Percentiles rank a stretch among this genome's conserved stretches.
Evolutionary conservation across 164 flowering plant genomes (phyloP).

Genomic region (Annona cherimola): DNA sequence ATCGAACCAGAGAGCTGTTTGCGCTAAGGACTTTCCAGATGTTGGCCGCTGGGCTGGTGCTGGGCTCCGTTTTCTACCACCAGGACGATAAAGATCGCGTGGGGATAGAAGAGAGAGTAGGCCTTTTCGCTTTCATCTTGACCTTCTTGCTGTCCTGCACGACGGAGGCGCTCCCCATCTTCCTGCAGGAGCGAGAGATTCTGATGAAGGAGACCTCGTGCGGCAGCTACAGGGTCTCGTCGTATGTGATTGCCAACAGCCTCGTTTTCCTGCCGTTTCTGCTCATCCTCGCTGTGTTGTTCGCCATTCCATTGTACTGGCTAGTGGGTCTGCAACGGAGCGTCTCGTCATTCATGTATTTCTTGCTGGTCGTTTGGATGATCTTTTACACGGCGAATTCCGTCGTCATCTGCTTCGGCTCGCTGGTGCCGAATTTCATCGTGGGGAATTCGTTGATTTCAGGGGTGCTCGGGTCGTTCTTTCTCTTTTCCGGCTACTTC

Average conservation of each 20-base stretch:
- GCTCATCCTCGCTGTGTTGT: conserved; percentile 59
- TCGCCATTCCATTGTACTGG: conserved; percentile 79
- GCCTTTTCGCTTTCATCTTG: conserved; percentile 78
- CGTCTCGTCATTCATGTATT: conserved; percentile 52
- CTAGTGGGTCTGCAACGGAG: conserved; percentile 67
- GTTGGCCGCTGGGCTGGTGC: conserved; percentile 63
- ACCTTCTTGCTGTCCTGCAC: conserved; percentile 77
- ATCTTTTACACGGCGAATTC: conserved; percentile 90
- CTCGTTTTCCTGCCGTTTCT: conserved; percentile 83
- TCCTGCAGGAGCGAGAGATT: conserved; percentile 88
- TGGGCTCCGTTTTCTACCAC: conserved; percentile 76
- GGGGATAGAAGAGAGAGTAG: conserved; percentile 72
- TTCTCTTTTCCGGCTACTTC: conserved; percentile 92
- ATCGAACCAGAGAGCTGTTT: conserved; percentile 75
- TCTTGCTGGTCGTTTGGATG: conserved; percentile 72
- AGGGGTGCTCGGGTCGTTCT: conserved; percentile 91
- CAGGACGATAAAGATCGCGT: conserved; percentile 44
- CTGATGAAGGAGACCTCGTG: conserved; percentile 85
- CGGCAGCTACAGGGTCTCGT: conserved; percentile 88
- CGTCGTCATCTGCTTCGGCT: conserved; percentile 91
- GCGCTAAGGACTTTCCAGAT: conserved; percentile 66
- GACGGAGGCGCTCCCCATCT: conserved; percentile 87
- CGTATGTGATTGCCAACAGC: conserved; percentile 82
- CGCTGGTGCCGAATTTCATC: conserved; percentile 88
- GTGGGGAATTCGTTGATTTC: conserved; percentile 85